Evolutionary conservation across 2,329 filamentous ascomycete genomes (phyloP), one percentile per base, ranked within the genome.

Genomic region (Paracamarosporium sp.): DNA sequence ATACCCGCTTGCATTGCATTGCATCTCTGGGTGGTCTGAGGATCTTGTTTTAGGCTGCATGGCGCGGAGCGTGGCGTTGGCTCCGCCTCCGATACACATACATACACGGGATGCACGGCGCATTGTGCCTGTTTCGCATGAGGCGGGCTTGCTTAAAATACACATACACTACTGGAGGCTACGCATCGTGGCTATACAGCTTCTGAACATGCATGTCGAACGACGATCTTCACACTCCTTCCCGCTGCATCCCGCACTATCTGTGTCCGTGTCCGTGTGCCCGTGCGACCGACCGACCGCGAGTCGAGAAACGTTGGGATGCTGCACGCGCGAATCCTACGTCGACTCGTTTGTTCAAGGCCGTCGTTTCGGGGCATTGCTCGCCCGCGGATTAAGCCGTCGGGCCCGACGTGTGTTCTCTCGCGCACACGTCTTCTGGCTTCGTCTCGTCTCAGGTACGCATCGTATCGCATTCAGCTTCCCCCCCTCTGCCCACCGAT

Each of bases 1-100:
- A 50, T 38, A 9, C 22, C 27, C 12, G 24, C 43, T 45, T 30
- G 47, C 33, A 48, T 50, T 38, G 47, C 47, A 50, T 27, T 15
- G 17, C n/a, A 17, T n/a, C n/a, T 45, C 13, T 30, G 22, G 40
- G 40, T 22, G 40, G 40, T 17, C 27, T 24, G 20, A 12, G 22
- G 11, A n/a, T 17, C 28, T 36, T 12, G 15, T 22, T 36, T 48
- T 31, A 8, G 15, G n/a, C n/a, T 30, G 43, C 40, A 44, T 31
- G 43, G 43, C 25, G 46, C 27, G 9, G 44, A 47, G 44, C 44
- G 27, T 31, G 27, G n/a, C 28, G 44, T 20, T 15, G 13, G 44
- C 44, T 47, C 44, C 44, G 44, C 44, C 44, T 33, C 44, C 27
- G 44, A 33, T 22, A 33, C 4, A 28, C 25, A 30, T 30, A 40